phyloP scores from a whole-genome alignment of 163 green algal genomes.

The Volvox carteri region DNA sequence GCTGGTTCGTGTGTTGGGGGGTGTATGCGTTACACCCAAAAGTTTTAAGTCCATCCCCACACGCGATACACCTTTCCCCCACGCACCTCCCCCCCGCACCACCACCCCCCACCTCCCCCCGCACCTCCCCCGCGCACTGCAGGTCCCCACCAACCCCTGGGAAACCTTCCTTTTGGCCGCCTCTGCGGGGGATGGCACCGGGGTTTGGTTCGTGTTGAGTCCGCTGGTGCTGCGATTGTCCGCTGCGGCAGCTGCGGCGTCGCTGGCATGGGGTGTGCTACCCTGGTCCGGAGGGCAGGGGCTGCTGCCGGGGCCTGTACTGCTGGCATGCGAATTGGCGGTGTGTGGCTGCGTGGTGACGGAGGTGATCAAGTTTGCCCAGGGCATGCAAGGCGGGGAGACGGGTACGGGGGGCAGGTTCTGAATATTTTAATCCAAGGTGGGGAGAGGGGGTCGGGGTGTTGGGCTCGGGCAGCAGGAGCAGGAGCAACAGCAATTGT shows the following conservation, averaged over 20 bases:
- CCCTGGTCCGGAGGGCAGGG: slow-evolving; percentile 44
- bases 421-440: too few relatives aligned
- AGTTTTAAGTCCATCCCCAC: too few relatives aligned
- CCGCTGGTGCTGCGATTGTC: slow-evolving; percentile 40
- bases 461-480: too few relatives aligned
- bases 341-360: slow-evolving; percentile 47
- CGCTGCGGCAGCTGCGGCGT: slow-evolving; percentile 53
- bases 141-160: slow-evolving; percentile 68
- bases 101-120: background rate
- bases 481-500: too few relatives aligned
- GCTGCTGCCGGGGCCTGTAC: slow-evolving; percentile 18
- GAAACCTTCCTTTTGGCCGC: slow-evolving; percentile 72
- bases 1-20: too few relatives aligned
- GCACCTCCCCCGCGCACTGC: background rate
- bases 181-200: slow-evolving; percentile 63
- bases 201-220: slow-evolving; percentile 45
- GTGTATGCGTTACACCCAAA: too few relatives aligned
- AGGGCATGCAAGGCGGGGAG: slow-evolving; percentile 56
- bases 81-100: too few relatives aligned
- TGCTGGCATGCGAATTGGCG: slow-evolving; percentile 35
- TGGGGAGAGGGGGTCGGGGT: too few relatives aligned
- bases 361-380: slow-evolving; percentile 57
- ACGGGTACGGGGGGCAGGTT: slow-evolving; percentile 58
- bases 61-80: too few relatives aligned
- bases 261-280: slow-evolving; percentile 46